Evolutionary conservation across 2,329 filamentous ascomycete genomes (phyloP).

Genomic region (Raffaelea ambrosiae): DNA sequence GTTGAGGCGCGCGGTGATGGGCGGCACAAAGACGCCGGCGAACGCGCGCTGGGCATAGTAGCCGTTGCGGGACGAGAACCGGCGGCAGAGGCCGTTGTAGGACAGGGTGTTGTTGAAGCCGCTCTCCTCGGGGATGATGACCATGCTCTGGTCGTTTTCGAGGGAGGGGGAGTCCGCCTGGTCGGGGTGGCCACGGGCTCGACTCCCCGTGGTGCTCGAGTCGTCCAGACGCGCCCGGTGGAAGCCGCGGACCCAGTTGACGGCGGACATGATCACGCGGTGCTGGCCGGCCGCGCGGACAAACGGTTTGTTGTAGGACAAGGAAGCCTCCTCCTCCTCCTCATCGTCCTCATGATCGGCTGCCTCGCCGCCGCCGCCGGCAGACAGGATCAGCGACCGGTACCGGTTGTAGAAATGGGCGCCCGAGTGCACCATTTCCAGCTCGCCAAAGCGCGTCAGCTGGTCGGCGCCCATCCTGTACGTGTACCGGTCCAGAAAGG

Average conservation of each 20-base stretch:
- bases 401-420: conserved; percentile 70
- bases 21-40: conserved; percentile 53
- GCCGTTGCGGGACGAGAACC: conserved; percentile 54
- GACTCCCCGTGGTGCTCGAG: conserved; percentile 26
- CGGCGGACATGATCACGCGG: conserved; percentile 47
- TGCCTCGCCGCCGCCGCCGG: conserved; percentile 13
- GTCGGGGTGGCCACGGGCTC: too few relatives aligned
- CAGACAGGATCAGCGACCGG: conserved; percentile 41
- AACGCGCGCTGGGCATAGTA: conserved; percentile 47
- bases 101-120: conserved; percentile 75
- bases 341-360: neutral
- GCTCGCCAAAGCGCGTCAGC: conserved; percentile 58
- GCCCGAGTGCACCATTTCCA: conserved; percentile 67
- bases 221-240: conserved; percentile 41
- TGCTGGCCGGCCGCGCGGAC: conserved; percentile 32
- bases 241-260: conserved; percentile 69
- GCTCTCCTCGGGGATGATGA: conserved; percentile 60
- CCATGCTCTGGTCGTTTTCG: conserved; percentile 26
- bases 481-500: conserved; percentile 63
- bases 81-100: conserved; percentile 57
- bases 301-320: conserved; percentile 35
- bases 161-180: neutral
- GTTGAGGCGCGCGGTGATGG: conserved; percentile 64
- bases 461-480: conserved; percentile 49
- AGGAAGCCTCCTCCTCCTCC: neutral